Evolutionary conservation across 2,329 filamentous ascomycete genomes (phyloP).

Genomic region (Penicillium hesseltinei): DNA sequence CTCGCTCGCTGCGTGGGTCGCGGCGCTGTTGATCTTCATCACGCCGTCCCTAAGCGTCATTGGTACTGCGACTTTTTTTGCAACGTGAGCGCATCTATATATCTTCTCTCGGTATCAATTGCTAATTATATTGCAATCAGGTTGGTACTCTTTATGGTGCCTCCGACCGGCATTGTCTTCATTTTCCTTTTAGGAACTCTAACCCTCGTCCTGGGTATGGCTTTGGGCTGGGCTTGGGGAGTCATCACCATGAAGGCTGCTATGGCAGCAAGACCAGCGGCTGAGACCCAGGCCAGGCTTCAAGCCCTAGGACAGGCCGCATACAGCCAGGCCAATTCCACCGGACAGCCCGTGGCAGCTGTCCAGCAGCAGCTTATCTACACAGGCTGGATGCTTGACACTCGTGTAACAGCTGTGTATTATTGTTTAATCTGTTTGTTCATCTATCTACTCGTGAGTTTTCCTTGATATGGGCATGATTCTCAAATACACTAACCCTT

Average conservation of each 20-base stretch:
- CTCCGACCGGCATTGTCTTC: conserved; percentile 48
- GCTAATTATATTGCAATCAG: conserved; percentile 18
- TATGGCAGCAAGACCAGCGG: conserved; percentile 41
- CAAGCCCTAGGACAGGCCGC: conserved; percentile 36
- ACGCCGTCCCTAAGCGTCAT: conserved; percentile 42
- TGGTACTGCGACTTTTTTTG: conserved; percentile 50
- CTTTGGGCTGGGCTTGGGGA: conserved; percentile 52
- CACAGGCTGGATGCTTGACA: conserved; percentile 50
- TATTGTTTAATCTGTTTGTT: conserved; percentile 44
- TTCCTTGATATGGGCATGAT: neutral
- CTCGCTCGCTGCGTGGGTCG: conserved; percentile 48
- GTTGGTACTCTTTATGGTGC: conserved; percentile 46
- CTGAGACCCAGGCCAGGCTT: conserved; percentile 38
- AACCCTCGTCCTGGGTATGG: conserved; percentile 49
- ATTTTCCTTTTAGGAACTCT: conserved; percentile 46
- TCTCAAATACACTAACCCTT: neutral
- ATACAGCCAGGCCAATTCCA: conserved; percentile 34
- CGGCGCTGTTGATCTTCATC: conserved; percentile 50
- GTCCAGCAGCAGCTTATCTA: conserved; percentile 42
- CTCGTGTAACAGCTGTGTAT: conserved; percentile 43
- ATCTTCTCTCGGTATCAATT: neutral
- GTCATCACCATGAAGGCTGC: conserved; percentile 52
- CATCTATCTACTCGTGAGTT: conserved; percentile 42
- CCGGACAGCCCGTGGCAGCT: conserved; percentile 27
- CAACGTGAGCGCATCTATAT: conserved; percentile 20